Evolutionary conservation across 208 protist species (phyloP).

Genomic region (Trypanosoma boissoni): DNA sequence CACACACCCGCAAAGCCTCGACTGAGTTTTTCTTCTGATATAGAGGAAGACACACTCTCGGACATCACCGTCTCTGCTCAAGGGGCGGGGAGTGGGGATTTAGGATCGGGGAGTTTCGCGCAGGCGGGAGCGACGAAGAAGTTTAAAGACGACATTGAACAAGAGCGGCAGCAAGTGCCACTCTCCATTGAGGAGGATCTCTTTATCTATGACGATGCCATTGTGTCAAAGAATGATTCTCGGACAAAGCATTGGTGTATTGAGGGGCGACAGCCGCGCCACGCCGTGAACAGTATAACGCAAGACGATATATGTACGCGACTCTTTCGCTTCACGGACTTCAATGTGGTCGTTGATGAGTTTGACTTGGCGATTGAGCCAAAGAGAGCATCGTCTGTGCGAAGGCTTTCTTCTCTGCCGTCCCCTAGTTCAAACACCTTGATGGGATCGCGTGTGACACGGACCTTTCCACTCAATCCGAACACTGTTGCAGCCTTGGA

Average conservation of each 20-base stretch:
- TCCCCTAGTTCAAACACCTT: background rate
- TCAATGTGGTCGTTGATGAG: conserved; percentile 80
- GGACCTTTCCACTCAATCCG: conserved; percentile 23
- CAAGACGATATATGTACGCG: background rate
- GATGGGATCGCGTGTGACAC: conserved; percentile 20
- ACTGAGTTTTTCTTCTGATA: too few species aligned
- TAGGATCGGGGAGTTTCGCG: too few species aligned
- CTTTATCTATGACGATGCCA: conserved; percentile 85
- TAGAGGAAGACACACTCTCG: conserved; percentile 27
- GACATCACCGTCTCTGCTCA: too few species aligned
- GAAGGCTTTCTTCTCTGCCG: background rate
- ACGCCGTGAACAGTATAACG: background rate
- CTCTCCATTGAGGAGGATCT: conserved; percentile 65
- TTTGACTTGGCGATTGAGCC: conserved; percentile 43
- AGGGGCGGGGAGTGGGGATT: too few species aligned
- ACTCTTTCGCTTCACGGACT: conserved; percentile 82
- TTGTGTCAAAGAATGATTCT: conserved; percentile 73
- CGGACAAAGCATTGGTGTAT: conserved; percentile 71
- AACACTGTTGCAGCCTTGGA: conserved; percentile 35
- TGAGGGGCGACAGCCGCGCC: conserved; percentile 46
- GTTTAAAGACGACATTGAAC: conserved; percentile 67
- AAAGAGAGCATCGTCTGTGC: background rate
- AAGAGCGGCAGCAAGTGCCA: conserved; percentile 53
- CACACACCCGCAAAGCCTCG: too few species aligned
- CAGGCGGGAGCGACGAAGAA: conserved; percentile 24